Percentiles rank a stretch among this genome's conserved stretches.
Conservation (phyloP, 1,284 basidiomycete species). For the Moesziomyces antarcticus region DNA sequence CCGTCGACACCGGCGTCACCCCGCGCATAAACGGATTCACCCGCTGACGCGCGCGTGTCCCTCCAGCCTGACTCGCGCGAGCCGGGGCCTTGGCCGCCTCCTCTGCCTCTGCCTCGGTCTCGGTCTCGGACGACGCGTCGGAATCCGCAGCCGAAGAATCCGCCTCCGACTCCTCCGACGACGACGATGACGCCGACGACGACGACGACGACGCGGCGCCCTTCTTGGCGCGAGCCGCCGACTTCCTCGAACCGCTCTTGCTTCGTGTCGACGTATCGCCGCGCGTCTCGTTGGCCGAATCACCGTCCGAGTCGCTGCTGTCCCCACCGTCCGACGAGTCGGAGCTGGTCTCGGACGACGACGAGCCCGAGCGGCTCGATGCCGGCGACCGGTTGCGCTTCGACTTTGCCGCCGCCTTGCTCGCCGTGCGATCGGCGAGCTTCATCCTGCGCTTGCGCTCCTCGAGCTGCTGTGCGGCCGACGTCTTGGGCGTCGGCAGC, state of each 20-base stretch:
- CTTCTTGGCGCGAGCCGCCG: background rate
- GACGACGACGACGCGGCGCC: background rate
- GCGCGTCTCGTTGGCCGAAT: constrained; percentile 10
- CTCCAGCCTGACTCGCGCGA: background rate
- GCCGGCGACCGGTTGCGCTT: background rate
- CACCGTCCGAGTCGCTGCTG: constrained; percentile 25
- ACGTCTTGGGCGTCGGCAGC: constrained; percentile 3
- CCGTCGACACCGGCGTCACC: constrained; percentile 11
- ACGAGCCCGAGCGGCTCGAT: constrained; percentile 14
- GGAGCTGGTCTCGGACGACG: constrained; percentile 38
- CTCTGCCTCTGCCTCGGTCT: constrained; percentile 17
- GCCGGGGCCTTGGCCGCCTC: background rate
- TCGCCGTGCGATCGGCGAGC: constrained; percentile 17
- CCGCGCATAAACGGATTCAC: constrained; percentile 31
- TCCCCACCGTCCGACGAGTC: constrained; percentile 34
- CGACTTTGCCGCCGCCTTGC: constrained; percentile 2
- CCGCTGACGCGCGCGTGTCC: constrained; percentile 1
- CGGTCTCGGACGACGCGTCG: constrained; percentile 11
- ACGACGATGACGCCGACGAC: background rate
- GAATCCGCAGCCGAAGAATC: constrained; percentile 5
- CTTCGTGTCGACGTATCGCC: background rate
- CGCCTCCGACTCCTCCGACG: constrained; percentile 1
- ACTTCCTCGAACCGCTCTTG: constrained; percentile 5
- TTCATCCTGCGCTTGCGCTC: constrained; percentile 33
- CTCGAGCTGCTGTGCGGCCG: constrained; percentile 34